Evolutionary conservation across 2,329 filamentous ascomycete species (phyloP), one percentile per base, ranked within the genome.

Genomic region (Venturia nashicola): DNA sequence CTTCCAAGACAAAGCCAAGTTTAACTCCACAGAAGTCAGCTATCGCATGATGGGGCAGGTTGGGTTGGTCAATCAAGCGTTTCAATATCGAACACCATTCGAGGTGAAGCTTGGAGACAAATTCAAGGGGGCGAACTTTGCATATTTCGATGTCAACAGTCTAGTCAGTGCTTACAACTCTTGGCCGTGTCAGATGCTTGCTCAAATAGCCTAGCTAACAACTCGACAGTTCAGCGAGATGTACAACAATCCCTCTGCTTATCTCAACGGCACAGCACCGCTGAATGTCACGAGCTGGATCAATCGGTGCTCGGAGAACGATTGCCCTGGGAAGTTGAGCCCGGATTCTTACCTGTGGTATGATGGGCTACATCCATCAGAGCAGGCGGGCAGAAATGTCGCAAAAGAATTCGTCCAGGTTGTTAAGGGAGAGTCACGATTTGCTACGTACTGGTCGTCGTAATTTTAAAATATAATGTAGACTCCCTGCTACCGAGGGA

Each of bases 291-390:
- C 80, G 0, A 82, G 83, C 0, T 83, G 77, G 54, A 84, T 82
- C 63, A 78, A 82, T 55, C 74, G 81, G 27, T 91, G 88, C 69
- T 70, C 68, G 9, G 74, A 75, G 5, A 67, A 67, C 7, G 72
- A 76, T 60, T 82, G 80, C 67, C 69, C 67, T 12, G 36, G 61
- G 66, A 42, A 18, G 59, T n/a, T 77, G 3, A 76, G 78, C 42
- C 73, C 78, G 42, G 82, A 87, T 67, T 85, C 82, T 57, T 92
- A 83, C 71, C 68, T 90, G 71, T 92, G 88, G 87, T 89, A 80
- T 69, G 88, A 93, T 73, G 82, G 86, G 70, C 72, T 92, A 70
- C 89, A 93, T 76, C 87, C 88, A 0, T 86, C 84, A 39, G 80
- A 85, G 73, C 82, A 83, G 73, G 81, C 86, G 8, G 81, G 84